These are phyloP conservation scores for Trichophyton mentagrophytes DNA, from an alignment of 2,329 filamentous ascomycete species.

Conservation along the genomic window DNA sequence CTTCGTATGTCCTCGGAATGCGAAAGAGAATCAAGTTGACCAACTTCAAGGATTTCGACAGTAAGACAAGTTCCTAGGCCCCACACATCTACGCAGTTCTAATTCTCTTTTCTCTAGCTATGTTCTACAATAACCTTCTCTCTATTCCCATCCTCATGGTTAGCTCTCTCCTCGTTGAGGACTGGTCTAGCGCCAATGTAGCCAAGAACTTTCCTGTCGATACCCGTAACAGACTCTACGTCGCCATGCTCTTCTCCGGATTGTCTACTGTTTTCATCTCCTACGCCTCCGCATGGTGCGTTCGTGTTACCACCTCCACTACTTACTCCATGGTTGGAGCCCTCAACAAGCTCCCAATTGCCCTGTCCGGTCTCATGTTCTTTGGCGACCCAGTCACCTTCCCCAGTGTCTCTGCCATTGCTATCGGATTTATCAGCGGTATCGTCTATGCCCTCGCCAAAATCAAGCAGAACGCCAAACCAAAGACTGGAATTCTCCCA, in stretches of 20 bases:
- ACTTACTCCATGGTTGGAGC: conserved; percentile 98
- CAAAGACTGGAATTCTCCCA: conserved; percentile 56
- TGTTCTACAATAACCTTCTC: conserved; percentile 99
- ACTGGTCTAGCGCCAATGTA: conserved; percentile 83
- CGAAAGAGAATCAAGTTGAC: conserved; percentile 98
- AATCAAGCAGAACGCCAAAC: conserved; percentile 59
- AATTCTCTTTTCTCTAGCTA: conserved; percentile 46
- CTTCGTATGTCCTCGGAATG: conserved; percentile 82
- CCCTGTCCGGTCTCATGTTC: conserved; percentile 82
- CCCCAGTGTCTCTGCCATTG: conserved; percentile 81
- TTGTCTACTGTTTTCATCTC: conserved; percentile 93
- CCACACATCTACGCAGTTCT: background rate
- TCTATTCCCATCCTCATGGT: conserved; percentile 84
- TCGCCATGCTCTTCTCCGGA: conserved; percentile 89
- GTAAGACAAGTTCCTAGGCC: conserved; percentile 46
- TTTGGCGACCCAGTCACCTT: conserved; percentile 90
- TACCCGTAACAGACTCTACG: conserved; percentile 62
- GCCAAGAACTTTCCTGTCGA: conserved; percentile 76
- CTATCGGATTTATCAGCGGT: conserved; percentile 80
- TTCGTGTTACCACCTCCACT: conserved; percentile 90
- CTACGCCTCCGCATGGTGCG: conserved; percentile 99
- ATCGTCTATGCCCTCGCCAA: conserved; percentile 83
- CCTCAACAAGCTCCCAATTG: conserved; percentile 94
- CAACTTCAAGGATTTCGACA: conserved; percentile 99
- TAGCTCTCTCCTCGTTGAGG: conserved; percentile 70